Evolutionary conservation across 2,329 filamentous ascomycete species (phyloP), one percentile per base, ranked within the genome.

Genomic region (Neoscytalidium dimidiatum): DNA sequence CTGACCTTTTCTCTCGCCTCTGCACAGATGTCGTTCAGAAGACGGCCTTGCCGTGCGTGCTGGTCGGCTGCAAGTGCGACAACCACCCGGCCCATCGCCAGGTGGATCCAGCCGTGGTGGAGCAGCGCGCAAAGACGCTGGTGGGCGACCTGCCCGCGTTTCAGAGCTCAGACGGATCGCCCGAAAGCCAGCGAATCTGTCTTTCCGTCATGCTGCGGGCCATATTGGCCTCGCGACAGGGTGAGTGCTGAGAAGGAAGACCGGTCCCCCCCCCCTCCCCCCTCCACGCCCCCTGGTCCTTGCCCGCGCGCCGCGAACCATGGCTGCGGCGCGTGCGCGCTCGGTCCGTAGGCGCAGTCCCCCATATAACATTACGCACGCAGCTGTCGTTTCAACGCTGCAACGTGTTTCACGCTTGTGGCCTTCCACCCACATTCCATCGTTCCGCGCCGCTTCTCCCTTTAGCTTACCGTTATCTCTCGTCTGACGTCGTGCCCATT

Each of bases 31-130:
- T 90, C 46, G 83, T 96, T 60, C 86, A 88, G 65, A 90, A 89
- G 71, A 88, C 90, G 19, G 84, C 85, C 26, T 79, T 96, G 43
- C 92, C 94, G 8, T 90, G 90, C 62, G 85, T 94, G 67, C 85
- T 97, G 46, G 91, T 96, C 60, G 92, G 92, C 64, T 94, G 90
- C 77, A 97, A 97, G 83, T 96, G 92, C 81, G 94, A 97, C 76
- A 86, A 88, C 58, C 88, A 90, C 53, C 86, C 89, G 67, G 84
- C 86, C 65, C 82, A 87, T 66, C 88, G 90, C 72, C 86, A 92
- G 73, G 83, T 96, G 64, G 88, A 94, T 72, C 86, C 90, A 14
- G 83, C 87, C 29, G 85, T 81, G 64, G 84, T 95, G 65, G 88
- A 91, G 72, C 79, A 85, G 56, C 82, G 86, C 68, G 91, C 90